Conservation (phyloP, 306 rosid species). For the Pterocarpus macrocarpus region DNA sequence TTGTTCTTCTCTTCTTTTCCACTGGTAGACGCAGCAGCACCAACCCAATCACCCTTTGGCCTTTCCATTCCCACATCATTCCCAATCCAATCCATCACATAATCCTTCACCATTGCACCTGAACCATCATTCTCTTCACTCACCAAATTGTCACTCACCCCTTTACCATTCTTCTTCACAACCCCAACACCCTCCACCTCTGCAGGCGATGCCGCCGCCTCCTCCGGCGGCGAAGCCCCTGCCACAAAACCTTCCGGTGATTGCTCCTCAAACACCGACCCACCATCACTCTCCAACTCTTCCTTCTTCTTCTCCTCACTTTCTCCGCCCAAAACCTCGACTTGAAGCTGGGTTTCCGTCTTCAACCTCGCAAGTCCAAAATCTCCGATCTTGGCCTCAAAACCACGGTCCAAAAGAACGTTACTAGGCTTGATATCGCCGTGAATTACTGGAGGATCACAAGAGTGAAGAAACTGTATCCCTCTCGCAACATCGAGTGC, state of each 20-base stretch:
- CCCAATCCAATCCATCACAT: slow-evolving; percentile 92
- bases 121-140: slow-evolving; percentile 44
- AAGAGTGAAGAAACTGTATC: slow-evolving; percentile 72
- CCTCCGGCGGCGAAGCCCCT: not conserved
- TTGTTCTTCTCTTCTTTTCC: slow-evolving; percentile 41
- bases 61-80: slow-evolving; percentile 65
- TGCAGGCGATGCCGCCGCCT: not conserved
- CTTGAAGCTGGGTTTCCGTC: slow-evolving; percentile 44
- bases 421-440: slow-evolving; percentile 95
- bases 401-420: slow-evolving; percentile 62
- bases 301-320: slow-evolving; percentile 32
- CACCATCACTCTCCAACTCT: slow-evolving; percentile 65
- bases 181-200: not conserved
- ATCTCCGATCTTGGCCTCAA: slow-evolving; percentile 80
- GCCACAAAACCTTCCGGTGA: slow-evolving; percentile 49
- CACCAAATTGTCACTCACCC: not conserved
- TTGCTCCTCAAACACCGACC: slow-evolving; percentile 62
- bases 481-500: slow-evolving; percentile 70
- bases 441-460: slow-evolving; percentile 81
- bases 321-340: slow-evolving; percentile 29
- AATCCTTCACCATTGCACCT: slow-evolving; percentile 60
- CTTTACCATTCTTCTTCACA: slow-evolving; percentile 40
- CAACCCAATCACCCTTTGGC: slow-evolving; percentile 49
- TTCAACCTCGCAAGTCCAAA: slow-evolving; percentile 86
- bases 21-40: slow-evolving; percentile 43